phyloP scores from a whole-genome alignment of 495 filamentous ascomycete genomes.

The Daldinia caldariorum region DNA sequence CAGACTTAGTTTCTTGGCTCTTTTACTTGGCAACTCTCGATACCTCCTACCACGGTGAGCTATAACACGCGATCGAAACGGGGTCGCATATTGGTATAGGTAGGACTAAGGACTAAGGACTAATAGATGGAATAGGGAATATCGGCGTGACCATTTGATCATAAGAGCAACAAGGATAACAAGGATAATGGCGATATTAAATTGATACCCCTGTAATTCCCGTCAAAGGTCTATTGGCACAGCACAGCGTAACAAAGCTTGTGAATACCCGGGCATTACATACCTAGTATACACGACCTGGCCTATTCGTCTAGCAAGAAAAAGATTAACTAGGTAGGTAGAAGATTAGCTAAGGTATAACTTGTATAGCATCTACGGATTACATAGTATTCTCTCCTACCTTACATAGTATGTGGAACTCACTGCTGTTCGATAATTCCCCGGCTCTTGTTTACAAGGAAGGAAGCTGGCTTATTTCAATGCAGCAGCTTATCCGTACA shows the following conservation, averaged over 20 bases:
- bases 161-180: background rate
- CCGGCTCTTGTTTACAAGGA: background rate
- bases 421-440: background rate
- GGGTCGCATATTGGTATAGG: background rate
- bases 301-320: background rate
- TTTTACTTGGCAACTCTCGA: constrained; percentile 25
- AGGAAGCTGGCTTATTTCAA: background rate
- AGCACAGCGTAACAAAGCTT: background rate
- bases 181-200: constrained; percentile 1
- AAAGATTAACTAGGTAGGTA: too few relatives aligned
- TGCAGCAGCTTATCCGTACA: background rate
- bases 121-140: background rate
- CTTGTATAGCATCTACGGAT: background rate
- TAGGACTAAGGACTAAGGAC: constrained; percentile 1
- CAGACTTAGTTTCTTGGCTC: constrained; percentile 30
- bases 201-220: constrained; percentile 1
- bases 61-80: background rate
- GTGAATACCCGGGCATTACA: background rate
- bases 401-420: background rate
- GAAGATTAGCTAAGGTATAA: constrained; percentile 8
- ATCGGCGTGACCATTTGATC: background rate
- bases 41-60: background rate
- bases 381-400: background rate
- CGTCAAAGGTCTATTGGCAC: background rate
- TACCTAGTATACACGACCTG: too few relatives aligned